Percentiles rank a stretch among this genome's conserved stretches.
phyloP scores from a whole-genome alignment of 768 basidiomycete genomes.

The Mycena pura region DNA sequence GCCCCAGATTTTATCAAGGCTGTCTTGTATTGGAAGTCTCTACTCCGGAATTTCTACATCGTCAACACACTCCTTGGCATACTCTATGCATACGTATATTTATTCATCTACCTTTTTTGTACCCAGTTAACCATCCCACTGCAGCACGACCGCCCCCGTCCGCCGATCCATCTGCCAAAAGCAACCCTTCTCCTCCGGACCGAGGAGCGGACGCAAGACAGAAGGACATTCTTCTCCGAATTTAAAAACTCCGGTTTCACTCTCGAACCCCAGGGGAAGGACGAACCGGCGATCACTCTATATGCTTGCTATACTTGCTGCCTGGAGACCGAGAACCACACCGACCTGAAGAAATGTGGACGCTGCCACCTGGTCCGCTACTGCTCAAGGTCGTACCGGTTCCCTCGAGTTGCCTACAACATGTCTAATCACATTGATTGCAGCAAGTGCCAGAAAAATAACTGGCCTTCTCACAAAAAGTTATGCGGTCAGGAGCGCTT shows the following conservation, averaged over 20 bases:
- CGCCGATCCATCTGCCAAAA: too few species aligned
- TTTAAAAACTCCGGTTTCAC: background rate
- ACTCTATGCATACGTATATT: background rate
- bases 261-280: background rate
- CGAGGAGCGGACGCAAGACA: background rate
- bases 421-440: background rate
- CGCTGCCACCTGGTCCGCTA: background rate
- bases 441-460: constrained; percentile 8
- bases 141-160: background rate
- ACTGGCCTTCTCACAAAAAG: constrained; percentile 15
- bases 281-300: background rate
- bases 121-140: background rate
- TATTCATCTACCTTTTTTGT: background rate
- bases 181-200: background rate
- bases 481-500: background rate
- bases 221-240: background rate
- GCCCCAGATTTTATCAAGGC: constrained; percentile 2
- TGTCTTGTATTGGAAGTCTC: background rate
- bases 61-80: background rate
- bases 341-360: background rate
- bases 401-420: too few species aligned
- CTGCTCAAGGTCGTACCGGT: constrained; percentile 1
- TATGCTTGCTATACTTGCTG: background rate
- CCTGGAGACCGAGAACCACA: background rate
- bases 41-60: background rate